phyloP scores from a whole-genome alignment of 2,329 filamentous ascomycete species.

The Neonectria coccinea region DNA sequence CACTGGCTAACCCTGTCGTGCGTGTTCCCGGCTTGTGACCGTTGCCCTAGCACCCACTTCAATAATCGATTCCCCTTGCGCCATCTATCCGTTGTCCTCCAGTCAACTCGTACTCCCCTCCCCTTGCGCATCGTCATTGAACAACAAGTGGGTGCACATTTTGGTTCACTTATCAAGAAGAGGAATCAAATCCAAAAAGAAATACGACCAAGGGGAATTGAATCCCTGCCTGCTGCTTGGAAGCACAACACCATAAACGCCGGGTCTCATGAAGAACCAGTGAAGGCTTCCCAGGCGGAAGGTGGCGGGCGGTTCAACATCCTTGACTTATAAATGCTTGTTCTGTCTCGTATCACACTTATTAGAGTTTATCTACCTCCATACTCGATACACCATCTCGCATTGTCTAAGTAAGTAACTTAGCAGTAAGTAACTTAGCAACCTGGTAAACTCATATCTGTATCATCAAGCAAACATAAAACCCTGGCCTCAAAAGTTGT shows the following conservation, averaged over 20 bases:
- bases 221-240: not conserved
- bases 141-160: too few species aligned
- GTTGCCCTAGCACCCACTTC: not conserved
- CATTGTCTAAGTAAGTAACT: not conserved
- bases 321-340: not conserved
- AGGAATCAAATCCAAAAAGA: not conserved
- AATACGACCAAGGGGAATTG: slow-evolving; percentile 1
- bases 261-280: not conserved
- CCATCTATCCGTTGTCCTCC: not conserved
- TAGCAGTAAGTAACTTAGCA: not conserved
- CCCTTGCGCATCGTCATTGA: too few species aligned
- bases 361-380: too few species aligned
- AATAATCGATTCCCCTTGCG: not conserved
- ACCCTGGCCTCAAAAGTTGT: not conserved
- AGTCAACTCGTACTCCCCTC: too few species aligned
- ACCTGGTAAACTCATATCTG: not conserved
- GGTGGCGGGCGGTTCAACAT: too few species aligned
- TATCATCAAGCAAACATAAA: not conserved
- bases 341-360: not conserved
- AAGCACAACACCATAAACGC: slow-evolving; percentile 1
- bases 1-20: not conserved
- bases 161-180: not conserved
- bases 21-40: not conserved
- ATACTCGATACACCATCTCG: not conserved
- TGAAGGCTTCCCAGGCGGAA: not conserved